Evolutionary conservation across 2,329 filamentous ascomycete species (phyloP).

Genomic region (Pseudocercospora crystallina): DNA sequence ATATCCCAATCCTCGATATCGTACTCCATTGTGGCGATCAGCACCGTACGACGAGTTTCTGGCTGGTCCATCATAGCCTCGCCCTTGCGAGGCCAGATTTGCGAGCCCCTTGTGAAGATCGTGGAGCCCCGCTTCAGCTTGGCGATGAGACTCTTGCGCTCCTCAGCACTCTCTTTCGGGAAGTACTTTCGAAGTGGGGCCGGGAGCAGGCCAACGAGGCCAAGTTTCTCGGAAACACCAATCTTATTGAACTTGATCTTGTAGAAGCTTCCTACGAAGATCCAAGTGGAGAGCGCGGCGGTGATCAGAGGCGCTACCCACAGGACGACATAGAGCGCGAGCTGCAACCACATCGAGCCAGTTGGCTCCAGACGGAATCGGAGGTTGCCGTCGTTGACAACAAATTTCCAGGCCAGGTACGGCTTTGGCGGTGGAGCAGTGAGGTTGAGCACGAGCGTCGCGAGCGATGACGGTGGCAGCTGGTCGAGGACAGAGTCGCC

Average conservation of each 20-base stretch:
- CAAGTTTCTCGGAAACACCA: constrained; percentile 35
- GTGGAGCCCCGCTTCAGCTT: constrained; percentile 3
- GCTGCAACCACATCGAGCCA: constrained; percentile 54
- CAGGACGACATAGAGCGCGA: constrained; percentile 55
- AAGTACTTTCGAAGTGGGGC: constrained; percentile 9
- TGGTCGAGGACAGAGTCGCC: constrained; percentile 60
- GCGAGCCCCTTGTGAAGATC: constrained; percentile 9
- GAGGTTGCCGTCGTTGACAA: constrained; percentile 54
- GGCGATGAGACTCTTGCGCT: background rate
- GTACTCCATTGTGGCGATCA: constrained; percentile 70
- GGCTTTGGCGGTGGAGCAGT: constrained; percentile 53
- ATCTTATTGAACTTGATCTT: constrained; percentile 60
- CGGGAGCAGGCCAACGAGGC: constrained; percentile 23
- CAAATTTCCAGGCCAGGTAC: constrained; percentile 54
- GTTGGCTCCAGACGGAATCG: constrained; percentile 52
- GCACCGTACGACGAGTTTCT: constrained; percentile 48
- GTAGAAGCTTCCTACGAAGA: constrained; percentile 61
- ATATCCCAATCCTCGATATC: constrained; percentile 68
- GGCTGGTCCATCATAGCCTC: constrained; percentile 8
- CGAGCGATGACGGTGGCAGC: constrained; percentile 57
- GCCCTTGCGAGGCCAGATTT: constrained; percentile 7
- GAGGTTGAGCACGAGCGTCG: constrained; percentile 50
- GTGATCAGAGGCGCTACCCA: constrained; percentile 53
- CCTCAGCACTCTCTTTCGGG: constrained; percentile 2
- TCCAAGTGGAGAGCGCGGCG: constrained; percentile 50